phyloP scores from a whole-genome alignment of 257 asterid genomes.

The Solanum pimpinellifolium region DNA sequence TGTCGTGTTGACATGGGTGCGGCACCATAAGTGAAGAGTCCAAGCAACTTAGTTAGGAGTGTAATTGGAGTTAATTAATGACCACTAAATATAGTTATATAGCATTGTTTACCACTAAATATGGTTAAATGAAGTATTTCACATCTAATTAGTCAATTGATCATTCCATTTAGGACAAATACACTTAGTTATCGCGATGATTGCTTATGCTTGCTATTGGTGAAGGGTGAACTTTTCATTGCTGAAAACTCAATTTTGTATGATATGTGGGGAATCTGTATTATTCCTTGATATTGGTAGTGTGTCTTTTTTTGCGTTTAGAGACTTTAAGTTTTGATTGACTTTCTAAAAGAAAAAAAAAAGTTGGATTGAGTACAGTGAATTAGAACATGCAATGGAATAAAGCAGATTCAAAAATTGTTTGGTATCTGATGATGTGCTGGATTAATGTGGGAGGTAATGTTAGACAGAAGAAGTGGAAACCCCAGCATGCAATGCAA shows the following conservation, averaged over 20 bases:
- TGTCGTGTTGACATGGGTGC: neutral
- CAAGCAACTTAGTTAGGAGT: neutral
- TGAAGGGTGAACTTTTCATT: neutral
- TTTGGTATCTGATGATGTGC: neutral
- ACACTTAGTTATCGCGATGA: neutral
- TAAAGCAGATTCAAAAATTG: neutral
- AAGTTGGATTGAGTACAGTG: neutral
- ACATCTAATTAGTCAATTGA: neutral
- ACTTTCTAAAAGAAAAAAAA: neutral
- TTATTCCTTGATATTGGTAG: neutral
- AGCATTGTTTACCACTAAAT: neutral
- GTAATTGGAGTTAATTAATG: neutral
- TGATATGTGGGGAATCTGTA: neutral
- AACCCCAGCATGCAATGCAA: neutral
- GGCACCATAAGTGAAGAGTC: neutral
- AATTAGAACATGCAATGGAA: neutral
- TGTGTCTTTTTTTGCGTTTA: neutral
- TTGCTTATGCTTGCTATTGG: neutral
- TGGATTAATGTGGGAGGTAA: neutral
- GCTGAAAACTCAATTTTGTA: neutral
- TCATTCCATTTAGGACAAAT: neutral
- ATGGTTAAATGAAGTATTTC: neutral
- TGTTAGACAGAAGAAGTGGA: neutral
- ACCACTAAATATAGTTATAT: neutral
- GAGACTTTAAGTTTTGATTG: neutral